phyloP scores from a whole-genome alignment of 2,329 filamentous ascomycete genomes.

The Lecanicillium sp. region DNA sequence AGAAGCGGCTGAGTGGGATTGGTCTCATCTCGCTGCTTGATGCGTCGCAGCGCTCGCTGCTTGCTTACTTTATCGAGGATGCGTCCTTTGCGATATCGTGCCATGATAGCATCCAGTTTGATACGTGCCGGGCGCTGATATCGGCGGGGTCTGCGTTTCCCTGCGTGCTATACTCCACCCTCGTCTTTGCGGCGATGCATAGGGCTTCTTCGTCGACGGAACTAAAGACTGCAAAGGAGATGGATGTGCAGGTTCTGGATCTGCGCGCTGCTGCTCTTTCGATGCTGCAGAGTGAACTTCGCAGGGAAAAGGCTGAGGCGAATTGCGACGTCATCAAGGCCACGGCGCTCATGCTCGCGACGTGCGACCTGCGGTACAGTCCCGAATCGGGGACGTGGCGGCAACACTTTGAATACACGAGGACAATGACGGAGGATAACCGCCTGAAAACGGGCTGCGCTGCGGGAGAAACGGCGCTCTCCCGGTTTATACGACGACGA shows the following conservation, averaged over 20 bases:
- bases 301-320: neutral
- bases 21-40: too few relatives aligned
- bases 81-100: slow-evolving; percentile 1
- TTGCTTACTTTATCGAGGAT: neutral
- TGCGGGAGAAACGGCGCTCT: too few relatives aligned
- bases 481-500: too few relatives aligned
- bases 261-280: slow-evolving; percentile 1
- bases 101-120: slow-evolving; percentile 4
- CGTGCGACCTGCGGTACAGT: slow-evolving; percentile 5
- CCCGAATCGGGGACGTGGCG: slow-evolving; percentile 1
- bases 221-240: neutral
- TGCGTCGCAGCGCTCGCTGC: neutral
- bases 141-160: slow-evolving; percentile 5
- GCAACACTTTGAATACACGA: slow-evolving; percentile 6
- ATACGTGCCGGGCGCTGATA: slow-evolving; percentile 6
- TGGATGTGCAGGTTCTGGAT: slow-evolving; percentile 1
- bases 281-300: slow-evolving; percentile 1
- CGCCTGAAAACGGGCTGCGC: neutral
- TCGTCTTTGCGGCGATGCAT: slow-evolving; percentile 5
- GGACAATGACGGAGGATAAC: neutral
- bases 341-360: slow-evolving; percentile 5
- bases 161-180: slow-evolving; percentile 1
- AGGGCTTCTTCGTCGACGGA: neutral
- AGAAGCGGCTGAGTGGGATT: too few relatives aligned
- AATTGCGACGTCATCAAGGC: slow-evolving; percentile 2